Evolutionary conservation across 306 rosid species (phyloP).

Genomic region (Prunus persica): Prunus_persica_NCBIv2 NC_034012.1:6510501-6511000

Average conservation of each 20-base stretch:
- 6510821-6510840: conserved; percentile 43
- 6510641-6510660: neutral
- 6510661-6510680: conserved; percentile 74
- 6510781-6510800: conserved; percentile 49
- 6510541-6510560: neutral
- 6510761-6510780: conserved; percentile 37
- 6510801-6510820: conserved; percentile 51
- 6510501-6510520: neutral
- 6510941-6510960: too few species aligned
- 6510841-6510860: conserved; percentile 11
- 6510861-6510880: conserved; percentile 23
- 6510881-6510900: conserved; percentile 1
- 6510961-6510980: too few species aligned
- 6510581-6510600: neutral
- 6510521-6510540: neutral
- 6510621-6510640: neutral
- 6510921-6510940: conserved; percentile 7
- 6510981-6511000: conserved; percentile 22
- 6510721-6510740: conserved; percentile 50
- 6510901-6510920: conserved; percentile 16
- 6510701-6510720: conserved; percentile 64
- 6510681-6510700: conserved; percentile 59
- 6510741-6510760: conserved; percentile 40
- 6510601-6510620: neutral
- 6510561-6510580: neutral